A percentile compares a stretch with the other conserved stretches of the same genome.
Evolutionary conservation across 495 filamentous ascomycete genomes (phyloP).

Genomic region (Umbilicaria muhlenbergii): DNA sequence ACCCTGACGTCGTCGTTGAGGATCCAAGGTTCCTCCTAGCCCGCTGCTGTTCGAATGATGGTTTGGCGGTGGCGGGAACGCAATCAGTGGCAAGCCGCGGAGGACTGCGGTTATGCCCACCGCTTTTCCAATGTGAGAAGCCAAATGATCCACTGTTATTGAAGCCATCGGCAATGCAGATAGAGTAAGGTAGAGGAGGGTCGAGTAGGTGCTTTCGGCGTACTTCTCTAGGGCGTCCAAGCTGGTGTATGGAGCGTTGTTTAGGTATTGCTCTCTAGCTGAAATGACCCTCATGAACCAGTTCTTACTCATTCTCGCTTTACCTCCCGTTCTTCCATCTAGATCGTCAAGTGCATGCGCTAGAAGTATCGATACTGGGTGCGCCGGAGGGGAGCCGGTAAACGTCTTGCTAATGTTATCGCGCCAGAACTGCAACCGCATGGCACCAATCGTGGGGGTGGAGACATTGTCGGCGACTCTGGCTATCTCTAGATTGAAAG

Average conservation of each 20-base stretch:
- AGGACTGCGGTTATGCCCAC: constrained; percentile 73
- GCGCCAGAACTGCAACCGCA: constrained; percentile 92
- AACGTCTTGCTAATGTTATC: constrained; percentile 64
- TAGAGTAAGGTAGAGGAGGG: constrained; percentile 78
- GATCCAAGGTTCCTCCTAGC: constrained; percentile 19
- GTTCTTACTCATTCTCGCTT: constrained; percentile 49
- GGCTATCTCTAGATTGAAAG: constrained; percentile 83
- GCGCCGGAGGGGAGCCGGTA: constrained; percentile 60
- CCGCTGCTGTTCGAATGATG: constrained; percentile 31
- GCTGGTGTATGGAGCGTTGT: constrained; percentile 63
- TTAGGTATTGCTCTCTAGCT: constrained; percentile 67
- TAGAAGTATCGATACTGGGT: constrained; percentile 80
- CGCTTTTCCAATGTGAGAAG: constrained; percentile 88
- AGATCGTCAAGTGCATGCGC: constrained; percentile 51
- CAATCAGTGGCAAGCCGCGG: constrained; percentile 69
- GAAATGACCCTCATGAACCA: constrained; percentile 69
- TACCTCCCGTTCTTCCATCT: constrained; percentile 34
- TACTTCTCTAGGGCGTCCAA: constrained; percentile 68
- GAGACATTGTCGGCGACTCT: constrained; percentile 76
- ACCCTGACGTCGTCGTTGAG: constrained; percentile 35
- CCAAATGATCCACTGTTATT: constrained; percentile 79
- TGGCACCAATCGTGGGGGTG: constrained; percentile 59
- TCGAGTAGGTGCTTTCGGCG: constrained; percentile 86
- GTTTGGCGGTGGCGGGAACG: constrained; percentile 52
- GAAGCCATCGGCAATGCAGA: constrained; percentile 59